phyloP scores from a whole-genome alignment of 768 basidiomycete genomes.

The Astraeus odoratus region DNA sequence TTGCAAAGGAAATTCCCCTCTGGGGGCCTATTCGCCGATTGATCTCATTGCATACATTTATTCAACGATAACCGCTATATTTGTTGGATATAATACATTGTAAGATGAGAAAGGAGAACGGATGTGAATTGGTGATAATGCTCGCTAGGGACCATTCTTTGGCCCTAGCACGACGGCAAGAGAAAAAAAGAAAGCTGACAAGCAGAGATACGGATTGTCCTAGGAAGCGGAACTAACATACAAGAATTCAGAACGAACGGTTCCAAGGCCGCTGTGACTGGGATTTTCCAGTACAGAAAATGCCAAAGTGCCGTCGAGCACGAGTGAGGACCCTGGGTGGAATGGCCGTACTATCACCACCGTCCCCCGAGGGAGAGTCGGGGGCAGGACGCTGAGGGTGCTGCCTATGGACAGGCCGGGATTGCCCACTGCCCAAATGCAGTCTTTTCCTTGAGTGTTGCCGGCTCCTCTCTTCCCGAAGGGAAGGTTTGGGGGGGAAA shows the following conservation, averaged over 20 bases:
- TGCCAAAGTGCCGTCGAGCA: conserved; percentile 26
- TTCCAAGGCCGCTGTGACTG: conserved; percentile 8
- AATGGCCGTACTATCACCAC: conserved; percentile 8
- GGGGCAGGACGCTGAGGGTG: conserved; percentile 11
- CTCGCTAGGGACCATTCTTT: too few species aligned
- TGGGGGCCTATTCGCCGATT: conserved; percentile 24
- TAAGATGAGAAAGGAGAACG: neutral
- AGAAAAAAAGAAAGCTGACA: neutral
- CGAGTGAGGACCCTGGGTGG: conserved; percentile 11
- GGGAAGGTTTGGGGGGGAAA: conserved; percentile 20
- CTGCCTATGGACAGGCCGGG: conserved; percentile 22
- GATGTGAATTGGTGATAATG: neutral
- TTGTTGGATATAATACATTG: neutral
- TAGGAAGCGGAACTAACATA: neutral
- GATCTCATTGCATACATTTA: neutral
- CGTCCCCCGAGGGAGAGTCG: conserved; percentile 2
- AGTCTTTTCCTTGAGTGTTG: conserved; percentile 5
- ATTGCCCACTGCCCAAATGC: conserved; percentile 9
- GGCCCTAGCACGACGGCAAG: too few species aligned
- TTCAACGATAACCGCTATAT: neutral
- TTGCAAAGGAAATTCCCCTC: too few species aligned
- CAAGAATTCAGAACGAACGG: conserved; percentile 2
- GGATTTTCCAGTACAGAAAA: conserved; percentile 30
- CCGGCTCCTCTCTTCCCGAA: conserved; percentile 4
- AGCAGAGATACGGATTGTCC: neutral